Evolutionary conservation across 768 basidiomycete species (phyloP).

Genomic region (Porphyrellus cyaneotinctus): DNA sequence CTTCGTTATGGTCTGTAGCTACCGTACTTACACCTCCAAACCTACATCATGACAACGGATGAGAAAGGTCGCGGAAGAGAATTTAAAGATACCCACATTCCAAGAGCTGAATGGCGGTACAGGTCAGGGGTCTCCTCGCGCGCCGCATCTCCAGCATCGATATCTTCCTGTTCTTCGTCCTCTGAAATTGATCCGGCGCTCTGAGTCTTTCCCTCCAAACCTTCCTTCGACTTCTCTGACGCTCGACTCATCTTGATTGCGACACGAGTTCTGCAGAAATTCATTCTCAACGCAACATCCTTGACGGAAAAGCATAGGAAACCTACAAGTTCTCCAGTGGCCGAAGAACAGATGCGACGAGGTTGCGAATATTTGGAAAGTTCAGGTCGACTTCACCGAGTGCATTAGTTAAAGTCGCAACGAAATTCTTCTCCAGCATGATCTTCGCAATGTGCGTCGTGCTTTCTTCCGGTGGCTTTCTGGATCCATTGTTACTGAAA

Average conservation of each 20-base stretch:
- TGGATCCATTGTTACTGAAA: slow-evolving; percentile 49
- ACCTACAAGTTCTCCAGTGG: slow-evolving; percentile 88
- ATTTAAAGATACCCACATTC: slow-evolving; percentile 58
- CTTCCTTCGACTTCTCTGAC: slow-evolving; percentile 61
- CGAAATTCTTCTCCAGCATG: slow-evolving; percentile 98
- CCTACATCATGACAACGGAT: slow-evolving; percentile 28
- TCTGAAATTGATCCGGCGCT: slow-evolving; percentile 41
- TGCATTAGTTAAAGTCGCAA: slow-evolving; percentile 80
- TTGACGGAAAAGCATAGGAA: background rate
- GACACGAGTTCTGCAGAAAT: slow-evolving; percentile 69
- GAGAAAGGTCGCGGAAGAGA: slow-evolving; percentile 2
- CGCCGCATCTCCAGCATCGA: slow-evolving; percentile 49
- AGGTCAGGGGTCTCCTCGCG: slow-evolving; percentile 88
- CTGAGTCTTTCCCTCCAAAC: slow-evolving; percentile 42
- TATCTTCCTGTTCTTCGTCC: slow-evolving; percentile 52
- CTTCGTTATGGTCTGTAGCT: slow-evolving; percentile 6
- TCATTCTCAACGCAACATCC: slow-evolving; percentile 2
- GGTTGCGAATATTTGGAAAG: slow-evolving; percentile 82
- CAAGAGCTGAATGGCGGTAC: slow-evolving; percentile 93
- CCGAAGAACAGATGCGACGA: slow-evolving; percentile 83
- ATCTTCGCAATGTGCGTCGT: slow-evolving; percentile 92
- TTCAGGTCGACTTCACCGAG: slow-evolving; percentile 93
- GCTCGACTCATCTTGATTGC: slow-evolving; percentile 97
- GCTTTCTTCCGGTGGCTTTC: slow-evolving; percentile 61
- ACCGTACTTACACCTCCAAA: slow-evolving; percentile 70